phyloP scores from a whole-genome alignment of 345 rosid species.

The Eucalyptus shirleyi region DNA sequence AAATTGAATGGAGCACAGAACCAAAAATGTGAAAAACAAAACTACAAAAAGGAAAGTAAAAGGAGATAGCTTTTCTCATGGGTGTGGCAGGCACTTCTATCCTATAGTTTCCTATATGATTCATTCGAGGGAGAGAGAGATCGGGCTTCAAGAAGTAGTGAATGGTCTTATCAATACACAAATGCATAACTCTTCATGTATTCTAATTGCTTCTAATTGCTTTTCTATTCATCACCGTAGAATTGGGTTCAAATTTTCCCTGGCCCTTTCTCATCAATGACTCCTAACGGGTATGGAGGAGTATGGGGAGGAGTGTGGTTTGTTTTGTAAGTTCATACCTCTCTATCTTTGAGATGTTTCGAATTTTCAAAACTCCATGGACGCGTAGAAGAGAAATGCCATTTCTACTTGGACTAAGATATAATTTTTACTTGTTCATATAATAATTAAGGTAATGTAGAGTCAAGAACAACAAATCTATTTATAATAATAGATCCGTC shows the following conservation, averaged over 20 bases:
- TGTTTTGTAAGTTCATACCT: neutral
- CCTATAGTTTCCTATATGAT: neutral
- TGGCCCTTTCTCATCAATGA: neutral
- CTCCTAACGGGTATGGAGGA: neutral
- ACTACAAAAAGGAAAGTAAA: neutral
- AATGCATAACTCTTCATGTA: neutral
- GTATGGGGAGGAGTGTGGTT: neutral
- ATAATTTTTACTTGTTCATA: neutral
- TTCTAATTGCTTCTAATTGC: no score
- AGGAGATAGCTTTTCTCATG: neutral
- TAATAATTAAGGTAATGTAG: neutral
- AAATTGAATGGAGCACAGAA: neutral
- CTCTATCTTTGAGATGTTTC: neutral
- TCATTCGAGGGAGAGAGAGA: neutral
- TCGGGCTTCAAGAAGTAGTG: neutral
- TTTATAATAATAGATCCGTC: no score
- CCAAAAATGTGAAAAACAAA: neutral
- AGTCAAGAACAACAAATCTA: no score
- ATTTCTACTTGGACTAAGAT: neutral
- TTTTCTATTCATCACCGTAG: neutral
- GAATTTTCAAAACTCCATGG: neutral
- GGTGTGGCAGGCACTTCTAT: neutral
- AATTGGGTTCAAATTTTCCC: neutral
- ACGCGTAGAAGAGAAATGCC: fast-evolving
- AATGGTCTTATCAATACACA: neutral